These are phyloP conservation scores for Spathaspora sp. DNA, from an alignment of 805 yeast species.

Conservation along the genomic window DNA sequence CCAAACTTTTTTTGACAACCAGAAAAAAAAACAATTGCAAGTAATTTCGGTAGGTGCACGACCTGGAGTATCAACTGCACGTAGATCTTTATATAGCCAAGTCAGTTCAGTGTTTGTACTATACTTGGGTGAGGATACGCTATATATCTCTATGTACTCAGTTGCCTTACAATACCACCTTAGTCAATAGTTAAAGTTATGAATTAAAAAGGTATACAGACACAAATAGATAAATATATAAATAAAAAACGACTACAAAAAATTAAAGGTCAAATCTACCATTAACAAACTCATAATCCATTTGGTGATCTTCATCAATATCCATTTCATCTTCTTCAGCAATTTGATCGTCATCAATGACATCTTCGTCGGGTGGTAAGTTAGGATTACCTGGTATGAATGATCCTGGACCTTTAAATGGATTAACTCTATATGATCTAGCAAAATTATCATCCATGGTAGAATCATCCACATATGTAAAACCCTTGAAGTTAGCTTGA, in stretches of 20 bases:
- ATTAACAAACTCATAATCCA: conserved; percentile 81
- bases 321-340: conserved; percentile 45
- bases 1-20: no score
- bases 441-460: conserved; percentile 83
- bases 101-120: no score
- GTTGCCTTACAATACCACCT: no score
- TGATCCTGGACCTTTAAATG: conserved; percentile 55
- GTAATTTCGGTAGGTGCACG: no score
- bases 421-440: conserved; percentile 34
- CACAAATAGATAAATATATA: not conserved
- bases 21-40: no score
- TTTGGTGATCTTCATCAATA: conserved; percentile 55
- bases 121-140: no score
- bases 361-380: conserved; percentile 80
- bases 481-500: conserved; percentile 95
- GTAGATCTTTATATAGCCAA: no score
- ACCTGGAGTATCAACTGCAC: no score
- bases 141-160: no score
- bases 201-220: not conserved
- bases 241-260: not conserved
- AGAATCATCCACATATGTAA: conserved; percentile 93
- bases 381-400: conserved; percentile 78
- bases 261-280: conserved; percentile 78
- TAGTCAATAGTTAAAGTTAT: not conserved
- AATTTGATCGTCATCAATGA: conserved; percentile 64